Percentiles rank a stretch among this genome's conserved stretches.
phyloP scores from a whole-genome alignment of 208 protist genomes.

The Trypanosoma conorhini region DNA sequence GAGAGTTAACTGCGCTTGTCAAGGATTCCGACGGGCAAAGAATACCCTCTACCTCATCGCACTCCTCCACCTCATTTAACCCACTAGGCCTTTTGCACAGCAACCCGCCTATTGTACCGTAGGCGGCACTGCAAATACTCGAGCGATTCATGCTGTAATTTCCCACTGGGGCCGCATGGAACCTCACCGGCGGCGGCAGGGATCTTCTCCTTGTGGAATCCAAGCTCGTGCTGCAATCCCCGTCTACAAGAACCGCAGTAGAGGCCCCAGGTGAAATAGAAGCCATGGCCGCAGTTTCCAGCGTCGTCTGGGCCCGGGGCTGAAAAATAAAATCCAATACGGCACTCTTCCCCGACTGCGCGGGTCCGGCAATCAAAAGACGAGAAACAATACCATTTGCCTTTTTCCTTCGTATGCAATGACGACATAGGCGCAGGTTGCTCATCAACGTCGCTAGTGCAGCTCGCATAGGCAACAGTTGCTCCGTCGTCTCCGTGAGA shows the following conservation, averaged over 20 bases:
- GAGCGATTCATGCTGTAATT: background rate
- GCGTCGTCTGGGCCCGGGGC: background rate
- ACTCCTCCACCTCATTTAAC: background rate
- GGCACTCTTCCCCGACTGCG: slow-evolving; percentile 15
- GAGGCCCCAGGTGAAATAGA: too few relatives aligned
- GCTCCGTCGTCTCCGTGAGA: slow-evolving; percentile 59
- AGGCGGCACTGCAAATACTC: background rate
- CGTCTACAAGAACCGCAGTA: background rate
- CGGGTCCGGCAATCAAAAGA: slow-evolving; percentile 23
- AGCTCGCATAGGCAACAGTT: slow-evolving; percentile 40
- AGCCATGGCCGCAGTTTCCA: background rate
- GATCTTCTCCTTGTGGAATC: background rate
- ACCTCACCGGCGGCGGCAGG: background rate
- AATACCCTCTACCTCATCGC: background rate
- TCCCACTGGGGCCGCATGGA: background rate
- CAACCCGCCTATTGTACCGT: background rate
- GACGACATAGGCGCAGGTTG: slow-evolving; percentile 20
- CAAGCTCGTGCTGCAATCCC: background rate
- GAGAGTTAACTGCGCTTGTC: background rate
- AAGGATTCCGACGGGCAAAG: background rate
- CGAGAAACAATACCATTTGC: slow-evolving; percentile 10
- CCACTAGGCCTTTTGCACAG: background rate
- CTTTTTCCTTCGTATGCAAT: too few relatives aligned
- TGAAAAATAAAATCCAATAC: slow-evolving; percentile 30
- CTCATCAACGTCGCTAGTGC: slow-evolving; percentile 42